phyloP scores from a whole-genome alignment of 1,139 yeast species.

The Diutina sp. region DNA sequence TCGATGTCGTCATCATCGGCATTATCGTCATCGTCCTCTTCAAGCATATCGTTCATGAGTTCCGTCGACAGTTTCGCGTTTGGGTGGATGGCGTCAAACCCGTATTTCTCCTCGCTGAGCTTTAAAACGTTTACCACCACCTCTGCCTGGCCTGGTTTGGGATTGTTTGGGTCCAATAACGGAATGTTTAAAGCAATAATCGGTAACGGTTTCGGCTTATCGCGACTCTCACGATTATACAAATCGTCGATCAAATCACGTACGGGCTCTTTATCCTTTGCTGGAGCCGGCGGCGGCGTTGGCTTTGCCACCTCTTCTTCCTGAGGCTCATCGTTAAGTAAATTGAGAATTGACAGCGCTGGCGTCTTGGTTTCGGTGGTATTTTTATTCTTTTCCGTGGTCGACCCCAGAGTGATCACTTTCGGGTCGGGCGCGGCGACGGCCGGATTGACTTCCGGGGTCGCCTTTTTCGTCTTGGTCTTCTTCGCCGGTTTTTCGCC shows the following conservation, averaged over 20 bases:
- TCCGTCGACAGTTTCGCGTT: conserved; percentile 50
- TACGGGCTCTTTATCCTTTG: conserved; percentile 8
- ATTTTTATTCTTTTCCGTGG: conserved; percentile 10
- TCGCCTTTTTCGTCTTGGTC: conserved; percentile 5
- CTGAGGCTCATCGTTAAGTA: not conserved
- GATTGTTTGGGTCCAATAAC: conserved; percentile 32
- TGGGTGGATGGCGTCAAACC: conserved; percentile 65
- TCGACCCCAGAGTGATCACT: conserved; percentile 9
- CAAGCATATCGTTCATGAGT: conserved; percentile 48
- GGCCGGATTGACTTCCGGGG: conserved; percentile 4
- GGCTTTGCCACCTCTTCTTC: not conserved
- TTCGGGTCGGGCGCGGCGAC: conserved; percentile 2
- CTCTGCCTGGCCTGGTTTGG: conserved; percentile 53
- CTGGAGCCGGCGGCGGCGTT: not conserved
- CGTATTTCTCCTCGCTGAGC: conserved; percentile 78
- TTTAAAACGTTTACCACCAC: conserved; percentile 70
- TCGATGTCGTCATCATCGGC: conserved; percentile 33
- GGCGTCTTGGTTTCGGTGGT: conserved; percentile 6
- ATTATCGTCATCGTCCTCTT: conserved; percentile 46
- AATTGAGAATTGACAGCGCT: conserved; percentile 10
- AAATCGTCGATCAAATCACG: conserved; percentile 15
- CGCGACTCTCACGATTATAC: conserved; percentile 12
- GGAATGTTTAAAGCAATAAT: conserved; percentile 53
- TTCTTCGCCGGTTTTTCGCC: conserved; percentile 6
- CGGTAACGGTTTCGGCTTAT: conserved; percentile 21